phyloP scores from a whole-genome alignment of 1,284 basidiomycete genomes.

The Rhizoctonia solani region DNA sequence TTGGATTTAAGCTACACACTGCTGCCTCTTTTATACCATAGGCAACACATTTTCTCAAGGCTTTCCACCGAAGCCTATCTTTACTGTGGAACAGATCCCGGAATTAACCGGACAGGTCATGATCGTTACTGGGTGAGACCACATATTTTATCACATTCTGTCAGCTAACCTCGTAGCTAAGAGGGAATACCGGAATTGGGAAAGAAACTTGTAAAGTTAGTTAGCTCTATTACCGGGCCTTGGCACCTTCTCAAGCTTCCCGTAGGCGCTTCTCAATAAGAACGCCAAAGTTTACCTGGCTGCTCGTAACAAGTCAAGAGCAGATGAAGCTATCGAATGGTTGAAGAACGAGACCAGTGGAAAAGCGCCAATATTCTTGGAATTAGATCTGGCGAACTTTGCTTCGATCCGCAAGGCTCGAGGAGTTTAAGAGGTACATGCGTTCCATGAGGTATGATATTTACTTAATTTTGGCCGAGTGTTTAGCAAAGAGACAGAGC shows the following conservation, averaged over 20 bases:
- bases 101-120: too few relatives aligned
- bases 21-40: too few relatives aligned
- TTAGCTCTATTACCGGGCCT: not conserved
- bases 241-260: not conserved
- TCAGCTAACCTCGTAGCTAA: not conserved
- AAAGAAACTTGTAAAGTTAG: slow-evolving; percentile 27
- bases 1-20: too few relatives aligned
- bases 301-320: slow-evolving; percentile 55
- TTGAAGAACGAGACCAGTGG: slow-evolving; percentile 45
- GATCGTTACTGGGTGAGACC: slow-evolving; percentile 43
- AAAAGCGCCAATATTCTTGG: slow-evolving; percentile 56
- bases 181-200: slow-evolving; percentile 13
- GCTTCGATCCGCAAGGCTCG: slow-evolving; percentile 54
- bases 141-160: too few relatives aligned
- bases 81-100: too few relatives aligned
- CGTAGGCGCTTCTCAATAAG: slow-evolving; percentile 55
- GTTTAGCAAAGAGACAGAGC: slow-evolving; percentile 52
- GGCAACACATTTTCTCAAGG: too few relatives aligned
- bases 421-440: slow-evolving; percentile 58
- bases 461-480: not conserved
- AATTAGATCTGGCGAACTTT: slow-evolving; percentile 64
- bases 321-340: slow-evolving; percentile 42
- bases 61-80: too few relatives aligned
- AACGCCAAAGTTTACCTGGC: slow-evolving; percentile 70
- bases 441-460: not conserved